phyloP scores from a whole-genome alignment of 1,139 yeast genomes.

The Pichia norvegensis region DNA sequence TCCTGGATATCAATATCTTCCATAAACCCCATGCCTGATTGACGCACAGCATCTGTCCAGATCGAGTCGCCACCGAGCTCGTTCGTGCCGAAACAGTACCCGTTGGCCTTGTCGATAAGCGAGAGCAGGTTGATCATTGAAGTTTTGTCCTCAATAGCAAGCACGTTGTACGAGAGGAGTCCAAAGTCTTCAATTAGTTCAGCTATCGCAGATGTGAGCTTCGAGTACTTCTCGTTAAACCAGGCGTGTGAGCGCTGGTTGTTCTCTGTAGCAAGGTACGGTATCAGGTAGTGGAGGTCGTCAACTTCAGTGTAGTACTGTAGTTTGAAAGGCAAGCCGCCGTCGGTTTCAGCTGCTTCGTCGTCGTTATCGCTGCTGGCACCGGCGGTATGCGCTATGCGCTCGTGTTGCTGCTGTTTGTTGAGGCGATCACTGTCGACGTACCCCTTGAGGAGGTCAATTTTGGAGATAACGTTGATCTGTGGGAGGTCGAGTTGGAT shows the following conservation, averaged over 20 bases:
- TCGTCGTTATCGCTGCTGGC: slow-evolving; percentile 4
- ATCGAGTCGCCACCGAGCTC: slow-evolving; percentile 93
- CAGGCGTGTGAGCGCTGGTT: slow-evolving; percentile 27
- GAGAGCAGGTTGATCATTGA: slow-evolving; percentile 80
- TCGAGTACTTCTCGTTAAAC: slow-evolving; percentile 43
- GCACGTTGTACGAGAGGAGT: slow-evolving; percentile 79
- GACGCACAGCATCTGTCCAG: slow-evolving; percentile 93
- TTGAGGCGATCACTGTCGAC: slow-evolving; percentile 27
- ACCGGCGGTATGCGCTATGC: not conserved
- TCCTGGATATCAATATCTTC: slow-evolving; percentile 74
- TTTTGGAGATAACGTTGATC: slow-evolving; percentile 83
- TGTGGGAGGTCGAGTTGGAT: slow-evolving; percentile 89
- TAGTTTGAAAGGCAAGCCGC: slow-evolving; percentile 55
- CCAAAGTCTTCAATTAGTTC: slow-evolving; percentile 84
- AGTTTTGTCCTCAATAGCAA: slow-evolving; percentile 84
- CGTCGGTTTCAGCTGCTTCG: slow-evolving; percentile 23
- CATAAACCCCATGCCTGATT: slow-evolving; percentile 39
- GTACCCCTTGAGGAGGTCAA: slow-evolving; percentile 69
- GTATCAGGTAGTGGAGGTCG: slow-evolving; percentile 62
- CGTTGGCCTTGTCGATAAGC: slow-evolving; percentile 82
- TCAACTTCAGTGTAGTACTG: slow-evolving; percentile 92
- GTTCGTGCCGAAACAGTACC: slow-evolving; percentile 84
- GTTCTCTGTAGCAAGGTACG: slow-evolving; percentile 62
- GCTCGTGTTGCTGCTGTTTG: slow-evolving; percentile 15
- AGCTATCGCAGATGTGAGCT: slow-evolving; percentile 69